Conservation (phyloP, 2,329 filamentous ascomycete species). For the Penicillium sp. region DNA sequence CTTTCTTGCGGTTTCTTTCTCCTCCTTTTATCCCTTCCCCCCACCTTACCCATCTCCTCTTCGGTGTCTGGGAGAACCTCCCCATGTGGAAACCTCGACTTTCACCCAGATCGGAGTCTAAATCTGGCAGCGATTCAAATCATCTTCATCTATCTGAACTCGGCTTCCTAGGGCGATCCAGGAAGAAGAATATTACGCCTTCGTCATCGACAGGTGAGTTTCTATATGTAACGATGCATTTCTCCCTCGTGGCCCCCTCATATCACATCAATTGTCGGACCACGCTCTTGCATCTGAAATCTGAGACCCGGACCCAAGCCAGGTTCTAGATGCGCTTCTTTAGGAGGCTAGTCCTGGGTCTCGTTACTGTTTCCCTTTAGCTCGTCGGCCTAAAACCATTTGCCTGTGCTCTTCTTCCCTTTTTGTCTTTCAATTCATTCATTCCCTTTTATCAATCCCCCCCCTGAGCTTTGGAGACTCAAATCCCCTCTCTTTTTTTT, state of each 20-base stretch:
- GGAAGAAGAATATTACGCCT: conserved; percentile 35
- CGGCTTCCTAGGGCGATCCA: conserved; percentile 42
- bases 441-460: background rate
- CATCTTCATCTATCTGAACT: conserved; percentile 38
- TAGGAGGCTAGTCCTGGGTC: background rate
- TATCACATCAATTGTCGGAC: background rate
- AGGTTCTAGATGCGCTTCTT: conserved; percentile 5
- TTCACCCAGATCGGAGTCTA: conserved; percentile 45
- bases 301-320: conserved; percentile 4
- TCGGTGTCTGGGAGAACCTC: conserved; percentile 21
- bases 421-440: background rate
- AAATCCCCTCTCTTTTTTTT: background rate
- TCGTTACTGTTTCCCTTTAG: conserved; percentile 1
- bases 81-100: conserved; percentile 49
- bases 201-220: conserved; percentile 31
- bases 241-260: background rate
- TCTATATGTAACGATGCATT: background rate
- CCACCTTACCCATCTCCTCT: conserved; percentile 19
- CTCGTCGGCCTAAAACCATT: background rate
- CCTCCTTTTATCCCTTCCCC: conserved; percentile 7
- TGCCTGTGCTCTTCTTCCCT: background rate
- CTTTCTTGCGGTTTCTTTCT: conserved; percentile 7
- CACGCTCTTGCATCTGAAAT: background rate
- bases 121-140: conserved; percentile 42
- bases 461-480: background rate